Evolutionary conservation across 495 filamentous ascomycete genomes (phyloP).

Genomic region (Schizothecium vesticola): DNA sequence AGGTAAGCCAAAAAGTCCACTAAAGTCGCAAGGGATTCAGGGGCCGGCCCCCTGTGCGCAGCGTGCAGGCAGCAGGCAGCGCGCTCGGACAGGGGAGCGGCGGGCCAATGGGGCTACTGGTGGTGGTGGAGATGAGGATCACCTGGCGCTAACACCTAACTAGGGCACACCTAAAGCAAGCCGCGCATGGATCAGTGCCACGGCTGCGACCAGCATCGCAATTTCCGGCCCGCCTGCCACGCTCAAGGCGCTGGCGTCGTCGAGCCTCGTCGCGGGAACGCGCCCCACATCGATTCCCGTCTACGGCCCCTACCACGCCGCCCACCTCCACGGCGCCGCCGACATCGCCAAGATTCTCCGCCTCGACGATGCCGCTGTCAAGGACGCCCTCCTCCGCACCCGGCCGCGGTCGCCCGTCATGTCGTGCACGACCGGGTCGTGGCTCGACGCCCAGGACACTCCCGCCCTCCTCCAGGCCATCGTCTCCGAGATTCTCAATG

Average conservation of each 20-base stretch:
- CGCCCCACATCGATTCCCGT: conserved; percentile 63
- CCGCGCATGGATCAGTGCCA: conserved; percentile 68
- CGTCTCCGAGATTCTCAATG: conserved; percentile 55
- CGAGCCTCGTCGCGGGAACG: background rate
- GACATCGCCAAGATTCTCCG: conserved; percentile 58
- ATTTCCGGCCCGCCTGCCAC: conserved; percentile 73
- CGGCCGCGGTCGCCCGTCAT: conserved; percentile 52
- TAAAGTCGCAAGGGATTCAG: no score
- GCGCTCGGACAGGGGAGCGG: background rate
- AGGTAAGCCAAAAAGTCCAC: conserved; percentile 39
- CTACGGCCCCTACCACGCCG: conserved; percentile 76
- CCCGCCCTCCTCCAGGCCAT: conserved; percentile 47
- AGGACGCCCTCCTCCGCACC: conserved; percentile 39
- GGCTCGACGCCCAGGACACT: conserved; percentile 41
- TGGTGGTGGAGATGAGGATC: background rate
- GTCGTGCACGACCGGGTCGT: conserved; percentile 51
- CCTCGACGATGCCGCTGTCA: conserved; percentile 33
- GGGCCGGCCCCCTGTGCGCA: background rate
- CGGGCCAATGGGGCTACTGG: background rate
- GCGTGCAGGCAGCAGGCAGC: background rate
- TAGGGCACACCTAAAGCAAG: conserved; percentile 56
- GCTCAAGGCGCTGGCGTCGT: conserved; percentile 49
- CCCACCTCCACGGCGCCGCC: conserved; percentile 58
- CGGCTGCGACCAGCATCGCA: conserved; percentile 62
- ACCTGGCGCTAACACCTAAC: conserved; percentile 1